These are phyloP conservation scores for Neurospora sp. DNA, from an alignment of 495 filamentous ascomycete species.

Conservation along the genomic window DNA sequence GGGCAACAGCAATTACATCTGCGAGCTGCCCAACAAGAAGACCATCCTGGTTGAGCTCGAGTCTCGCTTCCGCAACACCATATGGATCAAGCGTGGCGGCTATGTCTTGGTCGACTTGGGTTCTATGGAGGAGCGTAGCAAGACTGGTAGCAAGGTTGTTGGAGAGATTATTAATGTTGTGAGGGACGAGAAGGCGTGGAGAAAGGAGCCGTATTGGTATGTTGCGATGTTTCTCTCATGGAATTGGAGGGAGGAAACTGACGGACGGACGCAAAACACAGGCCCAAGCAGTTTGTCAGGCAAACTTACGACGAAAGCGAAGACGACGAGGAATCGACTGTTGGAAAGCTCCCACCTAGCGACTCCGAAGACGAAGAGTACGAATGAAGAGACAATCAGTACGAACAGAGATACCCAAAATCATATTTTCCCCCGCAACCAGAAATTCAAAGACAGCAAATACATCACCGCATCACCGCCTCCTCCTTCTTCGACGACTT, in stretches of 20 bases:
- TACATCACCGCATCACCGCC: slow-evolving; percentile 9
- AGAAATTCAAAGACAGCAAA: background rate
- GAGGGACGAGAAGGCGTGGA: slow-evolving; percentile 81
- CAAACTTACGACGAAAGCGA: slow-evolving; percentile 41
- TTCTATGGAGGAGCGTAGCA: slow-evolving; percentile 48
- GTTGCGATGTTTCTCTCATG: slow-evolving; percentile 1
- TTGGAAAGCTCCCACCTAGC: slow-evolving; percentile 73
- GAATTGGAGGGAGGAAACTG: background rate
- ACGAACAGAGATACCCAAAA: background rate
- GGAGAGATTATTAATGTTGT: slow-evolving; percentile 94
- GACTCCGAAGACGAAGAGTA: slow-evolving; percentile 52
- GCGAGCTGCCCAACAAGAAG: slow-evolving; percentile 48
- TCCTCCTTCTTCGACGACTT: slow-evolving; percentile 13
- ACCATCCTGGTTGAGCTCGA: slow-evolving; percentile 66
- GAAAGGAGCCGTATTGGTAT: slow-evolving; percentile 84
- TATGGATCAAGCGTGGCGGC: slow-evolving; percentile 82
- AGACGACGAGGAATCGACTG: slow-evolving; percentile 66
- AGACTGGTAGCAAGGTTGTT: slow-evolving; percentile 65
- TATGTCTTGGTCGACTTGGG: slow-evolving; percentile 75
- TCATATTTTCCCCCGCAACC: background rate
- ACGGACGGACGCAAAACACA: slow-evolving; percentile 26
- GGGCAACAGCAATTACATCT: slow-evolving; percentile 79
- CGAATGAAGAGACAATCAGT: slow-evolving; percentile 10
- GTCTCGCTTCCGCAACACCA: slow-evolving; percentile 72
- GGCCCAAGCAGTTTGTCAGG: slow-evolving; percentile 74